Percentiles rank a stretch among this genome's conserved stretches.
phyloP scores from a whole-genome alignment of 2,329 filamentous ascomycete genomes.

The Penicillium vulpinum region DNA sequence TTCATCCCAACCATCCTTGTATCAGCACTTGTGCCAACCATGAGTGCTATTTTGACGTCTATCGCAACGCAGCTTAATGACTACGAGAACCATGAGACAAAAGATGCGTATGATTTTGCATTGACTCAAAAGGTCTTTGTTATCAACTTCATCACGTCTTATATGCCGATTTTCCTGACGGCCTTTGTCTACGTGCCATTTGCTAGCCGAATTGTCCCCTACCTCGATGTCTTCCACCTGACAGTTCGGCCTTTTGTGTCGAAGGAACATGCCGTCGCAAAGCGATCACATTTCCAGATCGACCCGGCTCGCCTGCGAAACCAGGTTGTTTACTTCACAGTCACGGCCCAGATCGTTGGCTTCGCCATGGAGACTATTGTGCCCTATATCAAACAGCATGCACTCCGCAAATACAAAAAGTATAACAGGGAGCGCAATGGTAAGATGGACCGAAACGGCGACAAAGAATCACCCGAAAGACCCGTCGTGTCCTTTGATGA shows the following conservation, averaged over 20 bases:
- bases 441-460: conserved; percentile 24
- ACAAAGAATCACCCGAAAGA: conserved; percentile 24
- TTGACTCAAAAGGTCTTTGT: conserved; percentile 93
- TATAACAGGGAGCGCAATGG: conserved; percentile 33
- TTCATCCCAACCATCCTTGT: conserved; percentile 89
- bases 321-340: conserved; percentile 95
- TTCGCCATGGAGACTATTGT: conserved; percentile 83
- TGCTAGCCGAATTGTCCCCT: conserved; percentile 78
- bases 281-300: conserved; percentile 68
- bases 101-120: conserved; percentile 77
- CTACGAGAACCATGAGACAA: conserved; percentile 90
- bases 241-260: conserved; percentile 75
- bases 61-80: conserved; percentile 78
- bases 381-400: conserved; percentile 78
- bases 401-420: conserved; percentile 67
- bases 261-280: conserved; percentile 67
- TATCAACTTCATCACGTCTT: conserved; percentile 97
- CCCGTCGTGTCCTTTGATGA: conserved; percentile 60
- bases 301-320: conserved; percentile 80
- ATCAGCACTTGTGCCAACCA: conserved; percentile 75
- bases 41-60: conserved; percentile 76
- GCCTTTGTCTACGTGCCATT: conserved; percentile 96
- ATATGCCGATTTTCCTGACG: conserved; percentile 84
- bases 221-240: conserved; percentile 80
- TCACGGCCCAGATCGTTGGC: conserved; percentile 91